Evolutionary conservation across 2,329 filamentous ascomycete genomes (phyloP).

Genomic region (Penicillium concentricum): DNA sequence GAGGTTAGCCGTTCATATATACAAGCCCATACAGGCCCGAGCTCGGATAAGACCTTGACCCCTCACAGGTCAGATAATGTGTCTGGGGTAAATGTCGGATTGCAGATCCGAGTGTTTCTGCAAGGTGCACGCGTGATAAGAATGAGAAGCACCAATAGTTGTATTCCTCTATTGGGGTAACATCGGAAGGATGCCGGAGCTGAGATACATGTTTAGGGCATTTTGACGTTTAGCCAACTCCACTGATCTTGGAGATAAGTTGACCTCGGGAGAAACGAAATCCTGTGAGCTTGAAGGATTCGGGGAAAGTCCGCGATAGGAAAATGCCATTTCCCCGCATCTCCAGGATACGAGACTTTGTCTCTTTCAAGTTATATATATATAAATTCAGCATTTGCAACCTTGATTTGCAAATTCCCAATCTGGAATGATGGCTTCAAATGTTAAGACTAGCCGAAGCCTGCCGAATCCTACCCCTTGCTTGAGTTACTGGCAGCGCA

Average conservation of each 20-base stretch:
- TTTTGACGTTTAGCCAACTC: not conserved
- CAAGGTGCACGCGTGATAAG: slow-evolving; percentile 4
- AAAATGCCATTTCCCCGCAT: not conserved
- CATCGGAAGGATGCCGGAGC: not conserved
- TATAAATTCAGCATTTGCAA: not conserved
- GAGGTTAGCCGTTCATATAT: not conserved
- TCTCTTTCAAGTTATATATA: not conserved
- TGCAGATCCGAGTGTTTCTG: slow-evolving; percentile 7
- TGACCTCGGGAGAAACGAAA: not conserved
- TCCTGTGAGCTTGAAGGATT: not conserved
- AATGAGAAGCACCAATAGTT: slow-evolving; percentile 6
- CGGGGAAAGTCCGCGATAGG: not conserved
- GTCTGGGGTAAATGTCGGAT: not conserved
- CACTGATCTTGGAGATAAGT: not conserved
- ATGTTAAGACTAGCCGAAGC: slow-evolving; percentile 15
- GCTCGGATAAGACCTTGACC: slow-evolving; percentile 1
- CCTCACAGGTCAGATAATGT: slow-evolving; percentile 2
- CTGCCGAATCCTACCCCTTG: slow-evolving; percentile 28
- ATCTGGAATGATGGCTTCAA: not conserved
- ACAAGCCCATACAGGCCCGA: not conserved
- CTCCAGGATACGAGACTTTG: not conserved
- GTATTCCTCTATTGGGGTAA: slow-evolving; percentile 1
- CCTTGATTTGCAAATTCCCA: not conserved
- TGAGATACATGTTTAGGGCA: not conserved
- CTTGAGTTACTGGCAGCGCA: slow-evolving; percentile 37